phyloP scores from a whole-genome alignment of 116 monocot genomes.

The Dioscorea cayenensis region DNA sequence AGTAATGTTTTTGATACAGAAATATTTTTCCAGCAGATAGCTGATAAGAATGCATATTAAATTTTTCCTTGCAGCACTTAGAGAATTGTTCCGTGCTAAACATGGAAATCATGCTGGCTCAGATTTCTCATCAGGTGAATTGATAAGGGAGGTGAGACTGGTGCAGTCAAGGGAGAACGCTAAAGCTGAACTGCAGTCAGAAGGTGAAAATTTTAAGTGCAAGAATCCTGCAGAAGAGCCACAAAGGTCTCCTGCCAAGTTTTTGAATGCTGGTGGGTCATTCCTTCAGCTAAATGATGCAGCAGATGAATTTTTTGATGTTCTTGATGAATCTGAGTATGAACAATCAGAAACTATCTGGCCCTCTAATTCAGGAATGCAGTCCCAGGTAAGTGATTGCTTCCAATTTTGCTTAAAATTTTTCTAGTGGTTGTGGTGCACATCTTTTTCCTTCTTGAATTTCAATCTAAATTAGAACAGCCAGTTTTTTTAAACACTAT shows the following conservation, averaged over 20 bases:
- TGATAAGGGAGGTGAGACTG: constrained; percentile 26
- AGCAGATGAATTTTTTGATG: constrained; percentile 92
- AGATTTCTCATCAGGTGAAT: constrained; percentile 68
- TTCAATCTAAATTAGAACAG: too few species aligned
- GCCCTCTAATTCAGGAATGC: constrained; percentile 30
- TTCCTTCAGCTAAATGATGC: constrained; percentile 77
- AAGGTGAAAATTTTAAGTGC: constrained; percentile 16
- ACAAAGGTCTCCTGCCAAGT: constrained; percentile 19
- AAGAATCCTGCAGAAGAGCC: constrained; percentile 17
- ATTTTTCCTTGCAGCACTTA: constrained; percentile 46
- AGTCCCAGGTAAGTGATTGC: constrained; percentile 33
- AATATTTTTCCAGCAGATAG: background rate
- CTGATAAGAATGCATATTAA: too few species aligned
- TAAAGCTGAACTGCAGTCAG: constrained; percentile 31
- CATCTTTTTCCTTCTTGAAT: background rate
- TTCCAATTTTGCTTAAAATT: background rate
- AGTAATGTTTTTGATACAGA: background rate
- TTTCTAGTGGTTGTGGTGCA: background rate
- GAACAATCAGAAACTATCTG: constrained; percentile 39
- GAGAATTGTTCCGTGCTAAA: constrained; percentile 86
- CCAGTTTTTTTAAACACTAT: too few species aligned
- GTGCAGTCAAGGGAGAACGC: constrained; percentile 32
- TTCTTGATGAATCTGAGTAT: constrained; percentile 69
- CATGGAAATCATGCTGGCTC: constrained; percentile 34
- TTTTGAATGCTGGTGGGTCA: constrained; percentile 35